Evolutionary conservation across 768 basidiomycete genomes (phyloP).

Genomic region (Hygrophoropsis aurantiaca): DNA sequence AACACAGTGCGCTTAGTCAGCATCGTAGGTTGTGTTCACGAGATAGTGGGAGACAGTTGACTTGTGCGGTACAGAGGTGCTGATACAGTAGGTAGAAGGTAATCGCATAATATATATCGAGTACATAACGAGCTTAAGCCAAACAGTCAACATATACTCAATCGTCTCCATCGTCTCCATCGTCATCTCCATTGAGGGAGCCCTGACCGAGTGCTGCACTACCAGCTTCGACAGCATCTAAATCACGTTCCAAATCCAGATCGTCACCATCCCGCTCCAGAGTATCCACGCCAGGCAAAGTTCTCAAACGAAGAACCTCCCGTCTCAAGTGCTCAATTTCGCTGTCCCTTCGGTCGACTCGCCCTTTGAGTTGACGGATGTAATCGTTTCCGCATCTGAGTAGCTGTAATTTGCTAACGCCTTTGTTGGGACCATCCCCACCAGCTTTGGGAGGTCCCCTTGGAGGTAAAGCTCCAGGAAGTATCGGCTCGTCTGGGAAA

Average conservation of each 20-base stretch:
- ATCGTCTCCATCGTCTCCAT: conserved; percentile 28
- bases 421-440: conserved; percentile 90
- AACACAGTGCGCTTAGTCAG: neutral
- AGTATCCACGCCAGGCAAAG: conserved; percentile 24
- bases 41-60: too few relatives aligned
- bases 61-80: too few relatives aligned
- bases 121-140: conserved; percentile 9
- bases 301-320: conserved; percentile 64
- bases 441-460: conserved; percentile 84
- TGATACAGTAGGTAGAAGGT: too few relatives aligned
- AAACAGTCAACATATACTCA: conserved; percentile 18
- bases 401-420: conserved; percentile 91
- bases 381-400: conserved; percentile 90
- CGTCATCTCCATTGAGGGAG: conserved; percentile 25
- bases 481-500: conserved; percentile 66
- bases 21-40: too few relatives aligned
- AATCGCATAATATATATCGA: neutral
- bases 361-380: conserved; percentile 71
- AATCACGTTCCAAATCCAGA: conserved; percentile 27
- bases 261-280: conserved; percentile 17
- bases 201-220: conserved; percentile 18
- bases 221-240: conserved; percentile 27
- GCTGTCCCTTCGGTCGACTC: conserved; percentile 76
- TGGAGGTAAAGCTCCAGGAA: conserved; percentile 88
- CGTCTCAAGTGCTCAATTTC: conserved; percentile 68